phyloP scores from a whole-genome alignment of 2,329 filamentous ascomycete genomes.

The Fusarium redolens region DNA sequence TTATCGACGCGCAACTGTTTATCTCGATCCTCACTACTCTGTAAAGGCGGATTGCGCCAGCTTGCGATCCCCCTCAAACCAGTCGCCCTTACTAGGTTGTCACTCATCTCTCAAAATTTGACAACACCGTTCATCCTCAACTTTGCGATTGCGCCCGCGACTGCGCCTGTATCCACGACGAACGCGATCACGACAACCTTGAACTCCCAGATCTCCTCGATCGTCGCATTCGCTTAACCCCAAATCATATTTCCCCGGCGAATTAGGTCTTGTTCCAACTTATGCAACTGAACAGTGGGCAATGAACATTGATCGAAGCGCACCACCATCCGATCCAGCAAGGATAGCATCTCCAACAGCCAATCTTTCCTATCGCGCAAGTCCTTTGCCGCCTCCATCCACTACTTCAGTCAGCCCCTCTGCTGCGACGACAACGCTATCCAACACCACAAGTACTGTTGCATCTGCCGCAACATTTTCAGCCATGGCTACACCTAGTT shows the following conservation, averaged over 20 bases:
- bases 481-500: conserved; percentile 60
- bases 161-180: conserved; percentile 29
- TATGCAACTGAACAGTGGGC: conserved; percentile 46
- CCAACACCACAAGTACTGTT: conserved; percentile 1
- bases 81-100: background rate
- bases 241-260: conserved; percentile 25
- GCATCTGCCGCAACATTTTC: conserved; percentile 9
- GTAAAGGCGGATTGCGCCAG: background rate
- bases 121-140: background rate
- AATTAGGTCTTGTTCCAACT: conserved; percentile 39
- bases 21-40: background rate
- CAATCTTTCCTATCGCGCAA: conserved; percentile 47
- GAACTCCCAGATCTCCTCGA: conserved; percentile 32
- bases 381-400: conserved; percentile 46
- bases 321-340: conserved; percentile 39
- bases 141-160: conserved; percentile 10
- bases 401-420: conserved; percentile 31
- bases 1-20: conserved; percentile 10
- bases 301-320: conserved; percentile 42
- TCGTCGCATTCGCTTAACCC: conserved; percentile 37
- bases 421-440: conserved; percentile 3
- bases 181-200: conserved; percentile 31
- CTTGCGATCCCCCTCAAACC: background rate
- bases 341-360: conserved; percentile 42
- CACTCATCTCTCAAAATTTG: background rate